These are phyloP conservation scores for Sphaerulina populicola DNA, from an alignment of 2,329 filamentous ascomycete genomes.

Conservation along the genomic window DNA sequence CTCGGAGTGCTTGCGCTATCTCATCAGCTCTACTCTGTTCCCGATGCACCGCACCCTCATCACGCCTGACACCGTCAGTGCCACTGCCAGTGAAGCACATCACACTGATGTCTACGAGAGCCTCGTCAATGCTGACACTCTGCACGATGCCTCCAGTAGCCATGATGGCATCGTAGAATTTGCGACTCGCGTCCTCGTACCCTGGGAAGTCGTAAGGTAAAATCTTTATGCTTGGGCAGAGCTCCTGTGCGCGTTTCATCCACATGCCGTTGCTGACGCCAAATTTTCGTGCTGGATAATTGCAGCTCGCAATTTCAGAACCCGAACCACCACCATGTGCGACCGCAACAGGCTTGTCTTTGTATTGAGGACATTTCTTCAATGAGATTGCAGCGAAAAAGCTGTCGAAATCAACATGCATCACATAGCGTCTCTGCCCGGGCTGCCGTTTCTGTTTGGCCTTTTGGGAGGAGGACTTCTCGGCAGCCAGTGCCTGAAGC, in stretches of 20 bases:
- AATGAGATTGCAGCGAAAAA: constrained; percentile 94
- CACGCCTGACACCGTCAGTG: constrained; percentile 56
- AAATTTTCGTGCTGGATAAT: constrained; percentile 78
- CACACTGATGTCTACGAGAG: constrained; percentile 71
- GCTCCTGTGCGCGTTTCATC: constrained; percentile 82
- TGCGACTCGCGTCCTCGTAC: constrained; percentile 82
- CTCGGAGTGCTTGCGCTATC: constrained; percentile 59
- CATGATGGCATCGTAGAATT: constrained; percentile 80
- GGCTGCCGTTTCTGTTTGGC: constrained; percentile 47
- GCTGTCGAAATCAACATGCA: constrained; percentile 97
- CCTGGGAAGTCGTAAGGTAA: constrained; percentile 92
- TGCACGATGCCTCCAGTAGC: constrained; percentile 75
- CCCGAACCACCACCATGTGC: constrained; percentile 78
- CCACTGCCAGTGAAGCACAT: constrained; percentile 58
- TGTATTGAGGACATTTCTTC: constrained; percentile 65
- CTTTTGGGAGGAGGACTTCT: constrained; percentile 52
- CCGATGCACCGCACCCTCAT: constrained; percentile 61
- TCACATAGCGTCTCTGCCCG: constrained; percentile 67
- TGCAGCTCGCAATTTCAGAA: constrained; percentile 95
- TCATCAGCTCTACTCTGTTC: constrained; percentile 73
- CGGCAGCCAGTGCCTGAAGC: constrained; percentile 69
- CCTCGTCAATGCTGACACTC: constrained; percentile 95
- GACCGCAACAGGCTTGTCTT: constrained; percentile 74
- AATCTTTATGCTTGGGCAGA: constrained; percentile 79
- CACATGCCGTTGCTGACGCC: constrained; percentile 98